Evolutionary conservation across 148 eudicot genomes (phyloP).

Genomic region (Rhododendron ferrugineum): DNA sequence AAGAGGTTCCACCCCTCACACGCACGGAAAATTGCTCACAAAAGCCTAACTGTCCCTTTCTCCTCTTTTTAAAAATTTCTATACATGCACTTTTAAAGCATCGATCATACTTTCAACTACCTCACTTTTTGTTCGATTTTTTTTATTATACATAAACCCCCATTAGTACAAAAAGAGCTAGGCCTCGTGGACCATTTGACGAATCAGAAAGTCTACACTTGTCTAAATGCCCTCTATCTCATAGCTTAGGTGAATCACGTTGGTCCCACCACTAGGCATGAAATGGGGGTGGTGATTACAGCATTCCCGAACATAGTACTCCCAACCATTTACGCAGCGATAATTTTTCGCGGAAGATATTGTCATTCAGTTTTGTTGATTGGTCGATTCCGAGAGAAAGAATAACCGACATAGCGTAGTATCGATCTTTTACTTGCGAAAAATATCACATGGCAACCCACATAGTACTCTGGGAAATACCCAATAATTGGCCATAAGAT

Average conservation of each 20-base stretch:
- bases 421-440: background rate
- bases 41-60: background rate
- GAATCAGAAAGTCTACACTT: background rate
- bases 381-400: no score
- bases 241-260: background rate
- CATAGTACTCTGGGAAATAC: no score
- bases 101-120: background rate
- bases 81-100: background rate
- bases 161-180: background rate
- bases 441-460: no score
- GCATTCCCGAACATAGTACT: background rate
- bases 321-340: background rate
- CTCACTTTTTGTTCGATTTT: background rate
- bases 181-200: background rate
- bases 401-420: no score
- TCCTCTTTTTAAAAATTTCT: background rate
- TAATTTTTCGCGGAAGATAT: no score
- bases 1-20: background rate
- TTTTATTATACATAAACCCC: background rate
- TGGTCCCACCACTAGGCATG: slow-evolving; percentile 1
- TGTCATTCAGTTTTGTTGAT: no score
- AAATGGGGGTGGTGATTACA: background rate
- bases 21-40: background rate
- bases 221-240: background rate
- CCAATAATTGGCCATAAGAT: no score